Base-by-base conservation (phyloP, 1,284 basidiomycete species). In the Exsudoporus floridanus region DNA sequence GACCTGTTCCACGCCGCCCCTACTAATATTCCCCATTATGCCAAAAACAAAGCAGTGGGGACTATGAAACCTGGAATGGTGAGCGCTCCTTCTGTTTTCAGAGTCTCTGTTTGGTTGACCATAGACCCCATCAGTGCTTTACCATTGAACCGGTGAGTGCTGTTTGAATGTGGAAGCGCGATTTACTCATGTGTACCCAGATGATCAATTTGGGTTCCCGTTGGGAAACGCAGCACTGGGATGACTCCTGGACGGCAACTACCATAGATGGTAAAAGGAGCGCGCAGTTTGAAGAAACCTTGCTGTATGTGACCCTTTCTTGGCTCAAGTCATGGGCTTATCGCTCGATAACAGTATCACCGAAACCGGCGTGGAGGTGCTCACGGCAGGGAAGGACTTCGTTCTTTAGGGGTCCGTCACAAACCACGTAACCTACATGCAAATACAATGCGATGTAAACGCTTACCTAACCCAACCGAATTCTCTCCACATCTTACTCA, bases 251-350 rank as follows among this genome's bases (percentile, higher is more conserved):
- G 95, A 98, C 94, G 3, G 93, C 94, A 1, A 91, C 90, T 18
- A 98, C 95, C 3, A 71, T 80, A 3, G 94, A 98, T 71, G 95
- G 94, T 27, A 88, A 89, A 68, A 79, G 81, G 55, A 94, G 90
- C 58, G 95, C 95, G 6, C 95, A 98, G 65, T 98, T 97, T 65
- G 95, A 98, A 71, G 95, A 98, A 64, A 97, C 94, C 1, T 74
- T 91, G 37, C 71, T 98, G 88, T 94, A 63, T 65, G 90, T 78
- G 45, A 43, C 43, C 36, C 30, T 47, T 48, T 28, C 39, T 34
- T 54, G 38, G 40, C 12, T 44, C 10, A 12, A 45, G 25, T 7
- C 31, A 54, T 43, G 21, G 44, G 53, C 59, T 62, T 52, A 55
- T 52, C 58, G 52, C 40, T 42, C 57, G 49, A 60, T 63, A 48